Evolutionary conservation across 345 rosid genomes (phyloP), one percentile per base, ranked within the genome.

Genomic region (Limnanthes douglasii): DNA sequence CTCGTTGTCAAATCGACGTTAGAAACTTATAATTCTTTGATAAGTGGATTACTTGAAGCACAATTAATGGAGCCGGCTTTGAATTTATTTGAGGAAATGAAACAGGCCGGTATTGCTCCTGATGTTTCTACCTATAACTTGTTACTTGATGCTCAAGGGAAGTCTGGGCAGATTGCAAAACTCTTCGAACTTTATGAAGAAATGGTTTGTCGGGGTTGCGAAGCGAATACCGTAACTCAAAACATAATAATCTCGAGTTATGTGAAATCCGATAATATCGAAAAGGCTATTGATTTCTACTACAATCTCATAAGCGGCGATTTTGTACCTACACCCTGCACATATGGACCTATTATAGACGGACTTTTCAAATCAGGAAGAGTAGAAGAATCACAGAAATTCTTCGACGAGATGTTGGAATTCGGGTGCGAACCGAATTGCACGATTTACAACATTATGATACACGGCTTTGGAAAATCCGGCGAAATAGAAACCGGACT

Each of bases 311-410:
- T 69, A 39, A 76, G 97, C 39, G 51, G 65, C 18, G 81, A 70
- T 36, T 73, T 83, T 66, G 60, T 58, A 54, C 95, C 95, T 8
- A 73, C 81, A 30, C 75, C 68, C 17, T 76, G 83, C 51, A 83
- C 97, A n/a, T 83, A 71, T 28, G 93, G 90, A 16, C 95, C 90
- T 2, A 72, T 88, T 37, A 39, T 88, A 21, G 90, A 83, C 31
- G 93, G 93, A 18, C 84, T 88, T 25, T 30, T 57, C 12, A 88
- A 79, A 66, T 52, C 70, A 5, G 74, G 73, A 46, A 72, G 86
- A 64, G 48, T 68, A 2, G 63, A 64, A 18, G 76, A 76, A 49
- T 93, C 93, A 16, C 61, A 59, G 45, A 39, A 72, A 41, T 63
- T 83, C 49, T 88, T 83, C 35, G 69, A 72, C 53, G 95, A 71